Conservation (phyloP, 2,329 filamentous ascomycete genomes). For the Cladosporium sp. region DNA sequence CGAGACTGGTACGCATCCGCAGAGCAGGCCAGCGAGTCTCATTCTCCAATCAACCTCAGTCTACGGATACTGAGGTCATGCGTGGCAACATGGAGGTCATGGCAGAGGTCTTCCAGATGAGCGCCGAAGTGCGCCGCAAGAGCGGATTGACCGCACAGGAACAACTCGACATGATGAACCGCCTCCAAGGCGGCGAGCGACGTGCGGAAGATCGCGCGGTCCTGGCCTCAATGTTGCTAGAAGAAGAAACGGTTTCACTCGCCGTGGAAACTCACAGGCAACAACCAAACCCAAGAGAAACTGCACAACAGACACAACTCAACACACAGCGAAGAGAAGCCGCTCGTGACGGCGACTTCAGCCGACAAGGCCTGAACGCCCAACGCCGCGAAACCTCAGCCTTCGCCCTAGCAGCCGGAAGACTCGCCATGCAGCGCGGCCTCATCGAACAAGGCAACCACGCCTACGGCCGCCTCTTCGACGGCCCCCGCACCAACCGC, state of each 20-base stretch:
- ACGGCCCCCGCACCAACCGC: neutral
- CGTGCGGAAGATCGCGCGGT: constrained; percentile 26
- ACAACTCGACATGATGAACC: constrained; percentile 33
- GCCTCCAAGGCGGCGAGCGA: constrained; percentile 33
- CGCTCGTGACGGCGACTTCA: constrained; percentile 34
- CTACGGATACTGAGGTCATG: constrained; percentile 15
- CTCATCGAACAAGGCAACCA: constrained; percentile 9
- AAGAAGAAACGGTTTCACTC: constrained; percentile 25
- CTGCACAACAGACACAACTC: constrained; percentile 1
- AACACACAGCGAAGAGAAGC: constrained; percentile 23
- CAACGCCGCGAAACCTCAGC: constrained; percentile 32
- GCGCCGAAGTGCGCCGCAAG: constrained; percentile 29
- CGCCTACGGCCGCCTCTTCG: neutral
- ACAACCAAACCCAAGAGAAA: constrained; percentile 11
- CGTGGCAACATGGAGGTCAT: constrained; percentile 33
- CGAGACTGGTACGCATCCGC: constrained; percentile 9
- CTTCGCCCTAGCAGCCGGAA: constrained; percentile 33
- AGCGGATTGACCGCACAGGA: constrained; percentile 29
- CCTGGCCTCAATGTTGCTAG: constrained; percentile 30
- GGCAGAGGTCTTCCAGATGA: constrained; percentile 37
- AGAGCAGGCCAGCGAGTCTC: constrained; percentile 12
- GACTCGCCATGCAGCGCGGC: constrained; percentile 32
- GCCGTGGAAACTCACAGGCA: constrained; percentile 28
- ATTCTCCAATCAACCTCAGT: constrained; percentile 18
- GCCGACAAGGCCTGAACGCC: constrained; percentile 33